Evolutionary conservation across 345 rosid genomes (phyloP), one percentile per base, ranked within the genome.

Genomic region (Atalantia buxifolia): DNA sequence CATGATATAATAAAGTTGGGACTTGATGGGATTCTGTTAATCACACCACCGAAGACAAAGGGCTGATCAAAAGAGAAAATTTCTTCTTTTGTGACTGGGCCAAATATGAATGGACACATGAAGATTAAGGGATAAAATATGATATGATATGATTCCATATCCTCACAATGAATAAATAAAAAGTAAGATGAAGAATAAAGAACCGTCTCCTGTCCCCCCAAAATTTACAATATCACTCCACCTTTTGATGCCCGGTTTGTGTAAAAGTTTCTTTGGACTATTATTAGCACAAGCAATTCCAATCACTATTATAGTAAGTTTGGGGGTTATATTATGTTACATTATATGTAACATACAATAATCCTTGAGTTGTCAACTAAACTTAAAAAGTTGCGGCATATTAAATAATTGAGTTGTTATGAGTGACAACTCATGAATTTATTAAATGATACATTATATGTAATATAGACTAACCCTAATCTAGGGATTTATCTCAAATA

Each of bases 21-120:
- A 13, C 50, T 12, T 45, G 50, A 45, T 45, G 64, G 66, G 85
- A 72, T 79, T 79, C 35, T 70, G 56, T 55, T 71, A 33, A 59
- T 66, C 38, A 48, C 68, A 48, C 68, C 74, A 9, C 1, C 45
- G 27, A 19, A 69, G 73, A 72, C 33, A 48, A 50, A 33, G 9
- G 45, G 55, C 5, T 53, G 55, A 7, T 25, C 6, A 61, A 31
- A 70, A 53, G 24, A 42, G 71, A 74, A 57, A 28, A 55, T 7
- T 66, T 24, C 14, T 19, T n/a, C 31, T 69, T 38, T 38, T 66
- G 74, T n/a, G 31, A 72, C n/a, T 1, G 57, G 48, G 65, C 72
- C 36, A 66, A 35, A 24, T 33, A 38, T 55, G 25, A 42, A 55
- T 76, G 25, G 65, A 24, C 50, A 35, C 1, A 66, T 27, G 53